Evolutionary conservation across 179 eudicot genomes (phyloP).

Genomic region (Patellifolia procumbens): DNA sequence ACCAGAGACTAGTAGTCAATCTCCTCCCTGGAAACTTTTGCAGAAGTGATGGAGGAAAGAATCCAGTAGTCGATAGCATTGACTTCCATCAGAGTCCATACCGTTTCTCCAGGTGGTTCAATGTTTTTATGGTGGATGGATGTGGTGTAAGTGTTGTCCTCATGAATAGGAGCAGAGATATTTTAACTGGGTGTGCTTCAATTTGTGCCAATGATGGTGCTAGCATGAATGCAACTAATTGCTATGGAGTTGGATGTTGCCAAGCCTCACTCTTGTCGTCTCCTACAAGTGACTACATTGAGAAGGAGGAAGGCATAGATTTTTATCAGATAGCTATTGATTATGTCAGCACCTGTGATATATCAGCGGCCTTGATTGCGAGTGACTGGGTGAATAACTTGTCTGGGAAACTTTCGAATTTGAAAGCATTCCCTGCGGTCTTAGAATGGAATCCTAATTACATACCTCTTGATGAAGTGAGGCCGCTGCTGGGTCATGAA

Average conservation of each 20-base stretch:
- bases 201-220: constrained; percentile 5
- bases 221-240: neutral
- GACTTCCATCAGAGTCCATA: constrained; percentile 24
- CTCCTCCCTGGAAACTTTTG: constrained; percentile 18
- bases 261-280: constrained; percentile 25
- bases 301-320: neutral
- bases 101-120: constrained; percentile 14
- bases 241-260: constrained; percentile 28
- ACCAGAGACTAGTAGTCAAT: constrained; percentile 4
- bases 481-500: neutral
- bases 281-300: constrained; percentile 1
- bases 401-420: constrained; percentile 14
- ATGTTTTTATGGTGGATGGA: constrained; percentile 26
- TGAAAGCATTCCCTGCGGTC: constrained; percentile 21
- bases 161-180: constrained; percentile 14
- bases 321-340: constrained; percentile 24
- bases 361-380: constrained; percentile 24
- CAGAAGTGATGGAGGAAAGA: neutral
- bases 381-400: constrained; percentile 1
- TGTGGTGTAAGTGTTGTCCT: constrained; percentile 27
- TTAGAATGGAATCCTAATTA: constrained; percentile 24
- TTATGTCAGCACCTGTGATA: constrained; percentile 1
- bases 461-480: no score
- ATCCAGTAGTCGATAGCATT: neutral
- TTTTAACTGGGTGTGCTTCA: constrained; percentile 27